Conservation (phyloP, 2,329 filamentous ascomycete genomes). For the Arthrobotrys pseudoclavata region DNA sequence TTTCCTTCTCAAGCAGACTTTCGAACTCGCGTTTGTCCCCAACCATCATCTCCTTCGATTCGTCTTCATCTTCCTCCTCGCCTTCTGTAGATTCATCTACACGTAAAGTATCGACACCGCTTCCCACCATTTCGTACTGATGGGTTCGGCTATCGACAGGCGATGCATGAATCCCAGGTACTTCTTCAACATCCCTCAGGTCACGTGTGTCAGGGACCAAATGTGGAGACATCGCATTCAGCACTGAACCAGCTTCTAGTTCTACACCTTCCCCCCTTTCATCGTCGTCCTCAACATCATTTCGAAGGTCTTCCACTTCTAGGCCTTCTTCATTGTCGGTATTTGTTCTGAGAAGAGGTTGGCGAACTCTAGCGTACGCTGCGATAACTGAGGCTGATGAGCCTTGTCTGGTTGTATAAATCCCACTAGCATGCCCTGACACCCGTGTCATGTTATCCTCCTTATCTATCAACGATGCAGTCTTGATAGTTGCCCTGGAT, state of each 20-base stretch:
- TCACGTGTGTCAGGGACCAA: slow-evolving; percentile 43
- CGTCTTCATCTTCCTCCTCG: slow-evolving; percentile 54
- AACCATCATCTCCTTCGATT: slow-evolving; percentile 44
- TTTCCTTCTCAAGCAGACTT: slow-evolving; percentile 46
- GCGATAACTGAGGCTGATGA: slow-evolving; percentile 52
- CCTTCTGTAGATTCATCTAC: slow-evolving; percentile 53
- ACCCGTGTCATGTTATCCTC: slow-evolving; percentile 56
- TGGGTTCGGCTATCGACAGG: slow-evolving; percentile 41
- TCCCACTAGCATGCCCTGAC: slow-evolving; percentile 52
- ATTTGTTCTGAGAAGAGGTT: slow-evolving; percentile 42
- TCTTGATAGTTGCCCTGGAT: slow-evolving; percentile 45
- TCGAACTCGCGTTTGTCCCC: slow-evolving; percentile 49
- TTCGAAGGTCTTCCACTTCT: slow-evolving; percentile 48
- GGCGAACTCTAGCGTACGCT: slow-evolving; percentile 46
- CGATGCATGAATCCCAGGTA: slow-evolving; percentile 36
- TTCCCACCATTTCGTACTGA: slow-evolving; percentile 56
- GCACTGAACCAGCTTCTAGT: slow-evolving; percentile 42
- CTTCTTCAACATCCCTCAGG: slow-evolving; percentile 37
- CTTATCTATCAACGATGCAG: slow-evolving; percentile 51
- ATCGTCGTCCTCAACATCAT: slow-evolving; percentile 58
- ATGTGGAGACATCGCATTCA: slow-evolving; percentile 45
- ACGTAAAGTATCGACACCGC: slow-evolving; percentile 42
- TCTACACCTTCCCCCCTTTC: slow-evolving; percentile 53
- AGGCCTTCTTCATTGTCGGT: slow-evolving; percentile 40
- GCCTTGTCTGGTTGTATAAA: slow-evolving; percentile 49